Evolutionary conservation across 2,329 filamentous ascomycete species (phyloP), one percentile per base, ranked within the genome.

Genomic region (Botryotinia convoluta): DNA sequence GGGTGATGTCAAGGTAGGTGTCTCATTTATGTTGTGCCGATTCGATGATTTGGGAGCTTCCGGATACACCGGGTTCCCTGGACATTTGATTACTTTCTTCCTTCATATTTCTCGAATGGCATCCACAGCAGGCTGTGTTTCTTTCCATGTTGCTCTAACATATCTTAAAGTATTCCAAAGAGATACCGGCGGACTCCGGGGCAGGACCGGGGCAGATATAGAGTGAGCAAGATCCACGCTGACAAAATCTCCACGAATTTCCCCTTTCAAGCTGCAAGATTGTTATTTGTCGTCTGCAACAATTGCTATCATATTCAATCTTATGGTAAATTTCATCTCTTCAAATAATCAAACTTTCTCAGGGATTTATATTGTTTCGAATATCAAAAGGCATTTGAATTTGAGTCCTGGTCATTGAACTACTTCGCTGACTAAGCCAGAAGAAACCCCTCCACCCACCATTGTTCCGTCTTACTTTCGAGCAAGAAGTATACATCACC

Each of bases 71-170:
- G 10, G 1, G 10, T 51, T 51, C 9, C 45, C 10, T 51, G 10
- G 26, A 51, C 6, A 6, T 51, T n/a, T 26, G 45, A 51, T 51
- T 10, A 26, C 1, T n/a, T 51, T 51, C 9, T 51, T 51, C 45
- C 45, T 5, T 51, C 45, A n/a, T 9, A 26, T 1, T 26, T 12
- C 22, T n/a, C 9, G 1, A 26, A 10, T 4, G 10, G 0, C 3
- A 48, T 26, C 10, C 45, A 51, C 4, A 26, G 22, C 22, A 26
- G 10, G 4, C 10, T n/a, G 14, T 10, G 22, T 12, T 26, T 26
- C 10, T n/a, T n/a, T 51, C 0, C 3, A 14, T n/a, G 9, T 51
- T 51, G 1, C 4, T 26, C 22, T 16, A 51, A 26, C 3, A 26
- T 14, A n/a, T 51, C 10, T 12, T 51, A n/a, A 3, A 51, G 22